These are phyloP conservation scores for Fraxinus angustifolia DNA, from an alignment of 305 asterid species.

Conservation along the genomic window DNA sequence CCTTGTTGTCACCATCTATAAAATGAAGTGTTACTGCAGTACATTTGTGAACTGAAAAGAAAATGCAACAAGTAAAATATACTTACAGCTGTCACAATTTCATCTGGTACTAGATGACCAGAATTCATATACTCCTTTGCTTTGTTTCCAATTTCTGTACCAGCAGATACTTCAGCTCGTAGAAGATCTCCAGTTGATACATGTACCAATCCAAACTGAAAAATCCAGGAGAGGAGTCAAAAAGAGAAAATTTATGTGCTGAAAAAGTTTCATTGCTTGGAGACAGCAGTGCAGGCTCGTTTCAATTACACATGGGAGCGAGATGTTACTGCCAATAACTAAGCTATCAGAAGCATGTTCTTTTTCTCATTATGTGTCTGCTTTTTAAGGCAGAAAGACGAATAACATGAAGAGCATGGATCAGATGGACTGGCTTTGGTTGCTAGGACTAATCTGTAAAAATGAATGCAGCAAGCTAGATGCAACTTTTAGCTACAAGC, in stretches of 20 bases:
- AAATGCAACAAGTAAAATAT: background rate
- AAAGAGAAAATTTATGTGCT: background rate
- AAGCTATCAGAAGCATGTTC: background rate
- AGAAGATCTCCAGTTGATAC: slow-evolving; percentile 90
- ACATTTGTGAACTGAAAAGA: slow-evolving; percentile 13
- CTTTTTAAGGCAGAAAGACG: background rate
- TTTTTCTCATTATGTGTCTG: background rate
- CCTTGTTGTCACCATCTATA: slow-evolving; percentile 82
- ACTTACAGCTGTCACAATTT: slow-evolving; percentile 81
- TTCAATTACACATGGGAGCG: background rate
- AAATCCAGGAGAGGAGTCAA: slow-evolving; percentile 21
- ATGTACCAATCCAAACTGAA: slow-evolving; percentile 87
- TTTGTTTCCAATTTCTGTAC: slow-evolving; percentile 72
- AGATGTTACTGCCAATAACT: background rate
- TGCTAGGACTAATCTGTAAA: background rate
- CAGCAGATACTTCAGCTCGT: slow-evolving; percentile 84
- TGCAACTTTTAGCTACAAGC: background rate
- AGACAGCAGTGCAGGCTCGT: background rate
- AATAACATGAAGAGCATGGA: background rate
- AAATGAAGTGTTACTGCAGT: slow-evolving; percentile 24
- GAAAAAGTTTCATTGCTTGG: background rate
- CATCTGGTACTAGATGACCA: slow-evolving; percentile 85
- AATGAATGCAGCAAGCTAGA: background rate
- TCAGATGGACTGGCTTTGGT: background rate
- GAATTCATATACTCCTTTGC: slow-evolving; percentile 90